These are phyloP conservation scores for Diplodia seriata DNA, from an alignment of 2,329 filamentous ascomycete species.

Conservation along the genomic window DNA sequence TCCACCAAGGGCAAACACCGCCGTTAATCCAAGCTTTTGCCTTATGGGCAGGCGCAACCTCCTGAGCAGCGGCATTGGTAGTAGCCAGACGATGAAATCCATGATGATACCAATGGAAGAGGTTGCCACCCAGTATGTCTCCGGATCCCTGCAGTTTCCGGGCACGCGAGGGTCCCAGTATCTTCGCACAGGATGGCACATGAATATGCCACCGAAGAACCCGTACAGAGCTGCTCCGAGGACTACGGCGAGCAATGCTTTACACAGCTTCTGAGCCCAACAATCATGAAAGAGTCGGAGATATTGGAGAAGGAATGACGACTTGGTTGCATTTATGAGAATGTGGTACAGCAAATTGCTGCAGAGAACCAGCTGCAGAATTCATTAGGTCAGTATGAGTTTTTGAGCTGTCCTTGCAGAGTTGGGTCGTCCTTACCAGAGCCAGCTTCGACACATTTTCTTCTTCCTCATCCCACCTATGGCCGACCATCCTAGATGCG, in stretches of 20 bases:
- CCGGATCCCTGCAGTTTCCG: constrained; percentile 44
- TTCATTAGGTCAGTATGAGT: not conserved
- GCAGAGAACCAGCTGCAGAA: constrained; percentile 42
- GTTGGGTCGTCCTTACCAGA: constrained; percentile 30
- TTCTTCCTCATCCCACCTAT: not conserved
- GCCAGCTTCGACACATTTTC: constrained; percentile 15
- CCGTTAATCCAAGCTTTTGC: constrained; percentile 47
- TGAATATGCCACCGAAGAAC: constrained; percentile 44
- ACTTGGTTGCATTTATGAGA: constrained; percentile 44
- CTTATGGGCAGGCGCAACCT: constrained; percentile 43
- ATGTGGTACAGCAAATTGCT: constrained; percentile 44
- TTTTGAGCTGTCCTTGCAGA: not conserved
- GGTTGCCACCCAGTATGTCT: constrained; percentile 42
- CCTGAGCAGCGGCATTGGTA: constrained; percentile 43
- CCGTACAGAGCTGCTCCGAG: constrained; percentile 41
- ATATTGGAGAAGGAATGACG: constrained; percentile 45
- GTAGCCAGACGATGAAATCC: constrained; percentile 44
- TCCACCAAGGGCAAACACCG: constrained; percentile 48
- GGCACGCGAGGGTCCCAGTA: constrained; percentile 44
- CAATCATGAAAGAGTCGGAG: constrained; percentile 43
- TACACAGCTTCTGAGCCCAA: constrained; percentile 42
- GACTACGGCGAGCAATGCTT: constrained; percentile 40
- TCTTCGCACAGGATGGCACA: constrained; percentile 43
- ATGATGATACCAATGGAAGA: constrained; percentile 44
- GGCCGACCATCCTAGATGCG: constrained; percentile 15